Percentiles rank a stretch among this genome's conserved stretches.
Conservation (phyloP, 2,329 filamentous ascomycete genomes). For the Sarocladium strictum region DNA sequence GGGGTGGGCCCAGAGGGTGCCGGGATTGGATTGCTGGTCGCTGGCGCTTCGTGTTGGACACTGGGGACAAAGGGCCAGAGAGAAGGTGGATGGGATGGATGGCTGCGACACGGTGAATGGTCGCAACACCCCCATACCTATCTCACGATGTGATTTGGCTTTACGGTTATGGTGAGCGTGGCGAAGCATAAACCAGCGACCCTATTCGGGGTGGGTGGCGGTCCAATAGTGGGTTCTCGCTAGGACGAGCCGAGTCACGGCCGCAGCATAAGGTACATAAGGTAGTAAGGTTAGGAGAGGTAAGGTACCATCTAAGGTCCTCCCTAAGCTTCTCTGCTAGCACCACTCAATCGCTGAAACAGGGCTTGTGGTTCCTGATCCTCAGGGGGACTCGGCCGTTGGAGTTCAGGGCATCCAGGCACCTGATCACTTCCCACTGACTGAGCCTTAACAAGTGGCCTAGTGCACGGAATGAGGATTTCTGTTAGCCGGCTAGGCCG, state of each 20-base stretch:
- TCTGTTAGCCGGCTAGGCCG: neutral
- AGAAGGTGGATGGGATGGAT: too few relatives aligned
- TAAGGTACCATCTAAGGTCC: neutral
- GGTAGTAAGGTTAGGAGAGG: too few relatives aligned
- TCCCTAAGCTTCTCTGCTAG: too few relatives aligned
- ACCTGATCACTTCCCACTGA: neutral
- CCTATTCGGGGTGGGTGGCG: neutral
- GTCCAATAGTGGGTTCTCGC: neutral
- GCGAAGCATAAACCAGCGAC: slow-evolving; percentile 6
- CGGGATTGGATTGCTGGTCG: neutral
- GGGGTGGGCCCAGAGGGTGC: neutral
- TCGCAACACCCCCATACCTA: neutral
- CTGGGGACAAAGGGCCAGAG: neutral
- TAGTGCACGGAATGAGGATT: neutral
- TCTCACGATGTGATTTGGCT: neutral
- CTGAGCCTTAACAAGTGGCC: neutral
- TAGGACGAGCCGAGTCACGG: neutral
- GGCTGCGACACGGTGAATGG: neutral
- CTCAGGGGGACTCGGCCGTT: neutral
- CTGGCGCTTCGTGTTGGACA: slow-evolving; percentile 3
- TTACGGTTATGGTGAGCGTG: neutral
- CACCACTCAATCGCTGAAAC: neutral
- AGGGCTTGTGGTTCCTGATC: too few relatives aligned
- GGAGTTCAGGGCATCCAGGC: neutral
- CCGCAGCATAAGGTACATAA: too few relatives aligned